These are phyloP conservation scores for Aphanomyces cochlioides DNA, from an alignment of 352 stramenopile genomes.

Conservation along the genomic window DNA sequence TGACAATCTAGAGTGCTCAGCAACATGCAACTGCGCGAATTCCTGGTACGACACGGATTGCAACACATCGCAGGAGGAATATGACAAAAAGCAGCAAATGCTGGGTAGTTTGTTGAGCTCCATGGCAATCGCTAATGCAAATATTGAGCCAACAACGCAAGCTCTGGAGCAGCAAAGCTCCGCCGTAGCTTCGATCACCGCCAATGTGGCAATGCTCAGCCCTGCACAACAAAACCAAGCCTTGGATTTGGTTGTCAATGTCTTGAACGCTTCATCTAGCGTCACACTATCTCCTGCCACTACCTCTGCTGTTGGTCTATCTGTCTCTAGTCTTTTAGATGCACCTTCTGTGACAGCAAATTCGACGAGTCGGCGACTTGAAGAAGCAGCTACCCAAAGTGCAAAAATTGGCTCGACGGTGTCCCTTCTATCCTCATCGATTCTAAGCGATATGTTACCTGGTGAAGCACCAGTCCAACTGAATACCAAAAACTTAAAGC, in stretches of 20 bases:
- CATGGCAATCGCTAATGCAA: slow-evolving; percentile 50
- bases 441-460: slow-evolving; percentile 6
- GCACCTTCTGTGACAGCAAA: background rate
- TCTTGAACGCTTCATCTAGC: background rate
- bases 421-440: background rate
- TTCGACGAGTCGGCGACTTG: background rate
- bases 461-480: slow-evolving; percentile 11
- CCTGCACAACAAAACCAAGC: slow-evolving; percentile 39
- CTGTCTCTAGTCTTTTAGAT: slow-evolving; percentile 10
- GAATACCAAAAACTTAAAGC: slow-evolving; percentile 23
- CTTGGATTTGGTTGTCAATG: slow-evolving; percentile 4
- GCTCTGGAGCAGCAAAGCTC: slow-evolving; percentile 61
- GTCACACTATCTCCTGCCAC: background rate
- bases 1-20: slow-evolving; percentile 49
- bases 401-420: background rate
- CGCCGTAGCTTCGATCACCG: slow-evolving; percentile 63
- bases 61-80: slow-evolving; percentile 46
- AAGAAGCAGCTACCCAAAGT: background rate
- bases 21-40: slow-evolving; percentile 46
- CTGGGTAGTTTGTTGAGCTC: slow-evolving; percentile 52
- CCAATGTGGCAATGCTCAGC: slow-evolving; percentile 56
- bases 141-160: slow-evolving; percentile 34
- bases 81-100: slow-evolving; percentile 47
- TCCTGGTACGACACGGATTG: slow-evolving; percentile 65
- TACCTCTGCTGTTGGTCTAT: background rate